A percentile compares a stretch with the other conserved stretches of the same genome.
Evolutionary conservation across 108 stramenopile genomes (phyloP).

Genomic region (Stephanodiscus minutulus): DNA sequence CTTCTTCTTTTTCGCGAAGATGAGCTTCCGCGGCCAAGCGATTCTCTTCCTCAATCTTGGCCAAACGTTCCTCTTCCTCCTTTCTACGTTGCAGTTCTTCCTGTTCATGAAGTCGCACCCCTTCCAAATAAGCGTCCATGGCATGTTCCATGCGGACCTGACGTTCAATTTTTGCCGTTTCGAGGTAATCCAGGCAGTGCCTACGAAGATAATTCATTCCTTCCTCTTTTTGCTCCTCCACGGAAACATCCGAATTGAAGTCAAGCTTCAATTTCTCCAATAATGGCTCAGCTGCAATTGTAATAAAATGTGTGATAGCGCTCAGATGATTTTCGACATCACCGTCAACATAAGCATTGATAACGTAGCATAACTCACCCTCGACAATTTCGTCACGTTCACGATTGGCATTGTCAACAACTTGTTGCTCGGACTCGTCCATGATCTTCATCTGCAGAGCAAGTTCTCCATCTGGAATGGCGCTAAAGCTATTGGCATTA

Average conservation of each 20-base stretch:
- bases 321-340: background rate
- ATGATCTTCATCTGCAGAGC: slow-evolving; percentile 43
- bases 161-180: slow-evolving; percentile 29
- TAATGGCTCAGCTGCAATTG: slow-evolving; percentile 27
- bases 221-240: slow-evolving; percentile 28
- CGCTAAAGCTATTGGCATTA: slow-evolving; percentile 30
- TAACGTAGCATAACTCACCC: slow-evolving; percentile 12
- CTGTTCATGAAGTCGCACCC: slow-evolving; percentile 1
- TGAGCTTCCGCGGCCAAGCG: background rate
- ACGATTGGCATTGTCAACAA: slow-evolving; percentile 33
- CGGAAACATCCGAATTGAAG: slow-evolving; percentile 18
- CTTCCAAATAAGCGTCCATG: slow-evolving; percentile 23
- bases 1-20: slow-evolving; percentile 9
- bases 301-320: background rate
- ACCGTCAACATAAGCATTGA: background rate
- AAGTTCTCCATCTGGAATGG: slow-evolving; percentile 41
- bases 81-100: background rate
- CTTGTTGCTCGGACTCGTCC: slow-evolving; percentile 35
- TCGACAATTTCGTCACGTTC: slow-evolving; percentile 29
- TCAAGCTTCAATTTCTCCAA: slow-evolving; percentile 41
- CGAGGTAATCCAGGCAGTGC: slow-evolving; percentile 34
- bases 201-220: slow-evolving; percentile 20
- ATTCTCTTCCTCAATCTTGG: background rate
- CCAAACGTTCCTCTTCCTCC: slow-evolving; percentile 9
- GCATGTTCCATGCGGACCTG: slow-evolving; percentile 30